Conservation (phyloP, 345 rosid genomes). For the Eucalyptus erythrocorys region DNA sequence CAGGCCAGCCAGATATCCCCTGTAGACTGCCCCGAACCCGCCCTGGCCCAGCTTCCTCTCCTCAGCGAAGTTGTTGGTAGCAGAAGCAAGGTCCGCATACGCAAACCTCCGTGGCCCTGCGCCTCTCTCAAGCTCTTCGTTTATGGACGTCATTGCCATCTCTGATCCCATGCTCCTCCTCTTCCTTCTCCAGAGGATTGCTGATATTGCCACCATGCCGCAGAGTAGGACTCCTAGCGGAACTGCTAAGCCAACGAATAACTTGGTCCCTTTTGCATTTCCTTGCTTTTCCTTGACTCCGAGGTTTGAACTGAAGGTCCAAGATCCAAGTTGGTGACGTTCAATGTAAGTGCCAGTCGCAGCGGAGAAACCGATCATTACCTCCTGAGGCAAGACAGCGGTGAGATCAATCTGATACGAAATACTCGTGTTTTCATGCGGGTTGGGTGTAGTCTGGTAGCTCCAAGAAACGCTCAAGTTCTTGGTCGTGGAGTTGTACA, state of each 20-base stretch:
- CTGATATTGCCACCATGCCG: not conserved
- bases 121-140: slow-evolving; percentile 2
- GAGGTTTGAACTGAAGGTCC: not conserved
- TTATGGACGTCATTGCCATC: slow-evolving; percentile 9
- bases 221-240: not conserved
- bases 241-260: not conserved
- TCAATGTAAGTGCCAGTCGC: slow-evolving; percentile 1
- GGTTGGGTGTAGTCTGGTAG: not conserved
- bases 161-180: not conserved
- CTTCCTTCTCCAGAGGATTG: not conserved
- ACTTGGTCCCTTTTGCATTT: not conserved
- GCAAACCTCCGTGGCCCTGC: slow-evolving; percentile 4
- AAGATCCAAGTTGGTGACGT: not conserved
- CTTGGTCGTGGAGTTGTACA: slow-evolving; percentile 16
- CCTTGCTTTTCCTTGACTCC: not conserved
- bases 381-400: not conserved
- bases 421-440: not conserved
- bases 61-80: slow-evolving; percentile 3
- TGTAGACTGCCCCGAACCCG: slow-evolving; percentile 13
- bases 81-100: not conserved
- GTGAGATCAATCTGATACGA: not conserved
- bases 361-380: slow-evolving; percentile 16
- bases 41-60: slow-evolving; percentile 8
- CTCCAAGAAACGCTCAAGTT: slow-evolving; percentile 25
- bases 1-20: not conserved